Base-by-base conservation (phyloP, 2,329 filamentous ascomycete genomes). In the Colletotrichum viniferum region DNA sequence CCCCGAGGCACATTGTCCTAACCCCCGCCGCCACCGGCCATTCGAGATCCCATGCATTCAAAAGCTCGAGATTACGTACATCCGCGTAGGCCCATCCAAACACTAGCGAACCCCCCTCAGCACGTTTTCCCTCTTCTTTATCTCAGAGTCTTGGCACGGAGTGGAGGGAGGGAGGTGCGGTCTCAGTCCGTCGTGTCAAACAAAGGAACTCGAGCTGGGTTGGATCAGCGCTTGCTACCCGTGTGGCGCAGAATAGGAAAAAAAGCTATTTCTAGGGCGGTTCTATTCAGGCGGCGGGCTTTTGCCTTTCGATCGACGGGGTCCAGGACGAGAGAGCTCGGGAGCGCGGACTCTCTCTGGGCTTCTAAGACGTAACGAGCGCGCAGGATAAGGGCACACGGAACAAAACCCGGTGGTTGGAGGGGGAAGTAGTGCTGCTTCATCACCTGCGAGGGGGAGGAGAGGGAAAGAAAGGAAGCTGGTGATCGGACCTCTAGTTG, bases 131-230 rank as follows among this genome's bases (percentile, higher is more conserved):
- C 34, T 67, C 30, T 67, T 56, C 64, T 67, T 34, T 26, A 43
- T 28, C n/a, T 21, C 26, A 9, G 14, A 9, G 21, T 32, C 55
- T 62, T 72, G 73, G 69, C 69, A 69, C 55, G 30, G 12, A n/a
- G 60, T 9, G 28, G 60, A 62, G 26, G 26, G 56, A 28, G 69
- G 32, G 55, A 58, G 55, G 55, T 30, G 61, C 61, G 56, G 43
- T 68, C 55, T 68, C 38, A 73, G 73, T 58, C 73, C 63, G 73
- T 36, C 62, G 73, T 72, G 62, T 72, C 73, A 58, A 34, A 72
- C 69, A 74, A 74, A 71, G 71, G 71, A 74, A 74, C 21, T 9
- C 26, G 69, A 36, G 32, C 36, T 26, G 38, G 38, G 63, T 24
- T 18, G 18, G 36, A 30, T 26, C 24, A 26, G 24, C 64, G 55